Evolutionary conservation across 176 grass and related monocot species (phyloP), one percentile per base, ranked within the genome.

Genomic region (Pontederia crassipes): DNA sequence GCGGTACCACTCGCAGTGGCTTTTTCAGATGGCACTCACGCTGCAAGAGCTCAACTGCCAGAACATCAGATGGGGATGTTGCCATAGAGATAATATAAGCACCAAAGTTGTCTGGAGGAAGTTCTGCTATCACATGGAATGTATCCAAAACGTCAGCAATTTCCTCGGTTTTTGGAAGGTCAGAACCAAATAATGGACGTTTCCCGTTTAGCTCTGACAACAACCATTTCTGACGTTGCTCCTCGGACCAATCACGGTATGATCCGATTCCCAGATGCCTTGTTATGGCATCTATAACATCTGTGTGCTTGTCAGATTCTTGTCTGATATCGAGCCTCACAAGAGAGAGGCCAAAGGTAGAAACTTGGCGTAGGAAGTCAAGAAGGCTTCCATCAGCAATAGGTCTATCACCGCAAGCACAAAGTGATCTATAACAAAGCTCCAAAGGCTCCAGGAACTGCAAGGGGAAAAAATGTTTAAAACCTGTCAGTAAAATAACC

Each of bases 61-160:
- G 72, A 81, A 95, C 91, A 87, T 95, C 91, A 40, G 90, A 95
- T 53, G 90, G 68, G 53, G 90, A 72, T 28, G 86, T 95, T 52
- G 90, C 90, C 90, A 95, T 95, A 40, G 90, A 95, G 47, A 95
- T 95, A 17, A 95, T 88, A 66, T 95, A 95, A 45, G 90, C 90
- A 28, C 90, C 90, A 75, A 95, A 95, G 53, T 79, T 95, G 68
- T 95, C 90, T 48, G 83, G 76, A 4, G 90, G 90, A 54, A 90
- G 82, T 74, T 95, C 90, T 66, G 90, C 71, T 77, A 95, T 59
- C n/a, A 95, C 90, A 57, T 95, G 77, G 14, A 95, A 74, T 11
- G 86, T 90, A 62, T 84, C 91, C 65, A 90, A 72, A 54, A 90
- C 91, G 49, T 95, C 90, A 74, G 81, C 73, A 72, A 90, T 79